phyloP scores from a whole-genome alignment of 116 monocot genomes.

The Zostera marina region DNA sequence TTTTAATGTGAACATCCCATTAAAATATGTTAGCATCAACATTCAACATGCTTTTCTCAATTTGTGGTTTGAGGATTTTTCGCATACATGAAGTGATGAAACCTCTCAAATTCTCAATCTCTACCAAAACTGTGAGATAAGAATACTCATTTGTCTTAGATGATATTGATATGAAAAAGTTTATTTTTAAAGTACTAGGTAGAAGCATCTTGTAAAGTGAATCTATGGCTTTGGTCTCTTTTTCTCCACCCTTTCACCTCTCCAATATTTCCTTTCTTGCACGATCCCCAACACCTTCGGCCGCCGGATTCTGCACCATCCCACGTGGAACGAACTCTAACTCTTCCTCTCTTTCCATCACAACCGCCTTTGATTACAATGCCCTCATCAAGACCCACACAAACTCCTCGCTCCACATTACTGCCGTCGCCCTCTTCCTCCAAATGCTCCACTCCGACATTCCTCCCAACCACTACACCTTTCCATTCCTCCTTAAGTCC shows the following conservation, averaged over 20 bases:
- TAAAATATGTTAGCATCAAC: too few relatives aligned
- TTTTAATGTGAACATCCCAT: conserved; percentile 8
- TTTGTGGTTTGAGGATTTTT: too few relatives aligned
- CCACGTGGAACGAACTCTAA: too few relatives aligned
- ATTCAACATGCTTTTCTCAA: too few relatives aligned
- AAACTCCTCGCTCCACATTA: conserved; percentile 19
- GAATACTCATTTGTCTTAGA: too few relatives aligned
- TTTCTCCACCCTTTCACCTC: neutral
- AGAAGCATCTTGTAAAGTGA: too few relatives aligned
- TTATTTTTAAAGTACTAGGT: too few relatives aligned
- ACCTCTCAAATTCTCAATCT: too few relatives aligned
- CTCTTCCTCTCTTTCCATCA: too few relatives aligned
- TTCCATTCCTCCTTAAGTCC: conserved; percentile 50
- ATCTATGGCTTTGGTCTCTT: neutral
- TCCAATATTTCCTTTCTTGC: neutral
- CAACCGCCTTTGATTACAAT: conserved; percentile 29
- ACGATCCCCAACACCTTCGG: conserved; percentile 12
- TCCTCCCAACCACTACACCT: conserved; percentile 40
- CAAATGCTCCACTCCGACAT: conserved; percentile 20
- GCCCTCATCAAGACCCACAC: conserved; percentile 39
- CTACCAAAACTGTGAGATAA: too few relatives aligned
- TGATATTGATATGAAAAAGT: too few relatives aligned
- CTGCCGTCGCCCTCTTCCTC: conserved; percentile 35
- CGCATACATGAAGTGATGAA: too few relatives aligned
- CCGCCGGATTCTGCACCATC: conserved; percentile 8